Percentiles rank a stretch among this genome's conserved stretches.
phyloP scores from a whole-genome alignment of 768 basidiomycete genomes.

The Rhizopogon vesiculosus region DNA sequence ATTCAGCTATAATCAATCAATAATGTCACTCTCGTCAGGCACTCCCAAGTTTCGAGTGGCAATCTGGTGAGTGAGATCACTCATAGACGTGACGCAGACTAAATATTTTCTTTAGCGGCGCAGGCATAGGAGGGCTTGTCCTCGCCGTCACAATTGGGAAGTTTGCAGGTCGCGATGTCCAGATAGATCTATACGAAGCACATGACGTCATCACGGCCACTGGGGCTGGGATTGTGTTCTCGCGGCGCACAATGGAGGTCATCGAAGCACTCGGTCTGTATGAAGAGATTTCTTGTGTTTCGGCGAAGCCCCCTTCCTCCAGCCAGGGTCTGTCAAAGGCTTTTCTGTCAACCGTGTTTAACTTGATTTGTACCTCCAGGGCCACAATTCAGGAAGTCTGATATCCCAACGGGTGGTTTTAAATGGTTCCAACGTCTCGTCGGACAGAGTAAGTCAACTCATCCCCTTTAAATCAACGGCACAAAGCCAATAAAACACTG shows the following conservation, averaged over 20 bases:
- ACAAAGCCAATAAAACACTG: neutral
- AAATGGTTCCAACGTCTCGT: constrained; percentile 18
- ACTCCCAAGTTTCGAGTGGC: constrained; percentile 14
- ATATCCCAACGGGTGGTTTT: constrained; percentile 20
- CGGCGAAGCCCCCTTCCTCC: constrained; percentile 7
- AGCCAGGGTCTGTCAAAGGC: constrained; percentile 5
- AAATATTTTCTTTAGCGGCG: constrained; percentile 21
- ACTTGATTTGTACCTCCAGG: neutral
- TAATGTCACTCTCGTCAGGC: neutral
- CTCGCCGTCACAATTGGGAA: constrained; percentile 36
- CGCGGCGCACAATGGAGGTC: constrained; percentile 43
- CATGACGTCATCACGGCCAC: constrained; percentile 33
- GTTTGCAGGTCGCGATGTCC: constrained; percentile 23
- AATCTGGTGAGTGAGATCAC: constrained; percentile 12
- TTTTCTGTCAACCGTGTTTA: neutral
- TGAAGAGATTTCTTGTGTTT: constrained; percentile 23
- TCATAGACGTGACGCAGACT: neutral
- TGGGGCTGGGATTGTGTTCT: constrained; percentile 42
- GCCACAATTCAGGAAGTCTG: constrained; percentile 8
- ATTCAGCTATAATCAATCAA: neutral
- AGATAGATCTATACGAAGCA: constrained; percentile 44
- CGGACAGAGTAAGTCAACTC: constrained; percentile 13
- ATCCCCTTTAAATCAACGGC: neutral
- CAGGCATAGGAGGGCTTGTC: constrained; percentile 40
- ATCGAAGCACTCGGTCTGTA: constrained; percentile 38